Evolutionary conservation across 768 basidiomycete genomes (phyloP), one percentile per base, ranked within the genome.

Genomic region (Trametes cinnabarina): DNA sequence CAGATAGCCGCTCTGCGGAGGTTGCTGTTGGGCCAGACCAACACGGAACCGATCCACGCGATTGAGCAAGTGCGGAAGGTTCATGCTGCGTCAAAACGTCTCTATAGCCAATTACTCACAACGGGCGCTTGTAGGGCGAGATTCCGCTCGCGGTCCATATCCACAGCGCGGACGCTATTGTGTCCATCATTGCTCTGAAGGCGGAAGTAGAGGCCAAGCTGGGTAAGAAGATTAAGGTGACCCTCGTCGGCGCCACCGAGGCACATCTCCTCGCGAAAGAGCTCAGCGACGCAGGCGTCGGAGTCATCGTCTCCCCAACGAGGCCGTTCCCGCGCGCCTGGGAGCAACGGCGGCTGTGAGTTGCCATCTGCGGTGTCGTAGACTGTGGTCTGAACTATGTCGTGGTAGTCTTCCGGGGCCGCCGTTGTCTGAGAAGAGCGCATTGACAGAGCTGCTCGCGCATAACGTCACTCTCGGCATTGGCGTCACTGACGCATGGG

Each of bases 381-480:
- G 7, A 39, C 11, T 35, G n/a, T 28, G 10, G 15, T 4, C 15
- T 41, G 44, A 4, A 28, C n/a, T 19, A 1, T 9, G 52, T 2
- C 25, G 0, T 14, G 50, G 2, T 22, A 84, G 88, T 65, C 69
- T 85, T 48, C 86, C 90, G 23, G 91, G 92, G 1, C 87, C 87
- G 3, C 92, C 92, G 4, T 69, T 92, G 12, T 82, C 88, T 8
- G 75, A 79, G 72, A 62, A 82, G 42, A 88, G 77, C 51, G 77
- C 84, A 0, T 73, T 93, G 40, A 75, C 81, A 22, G 77, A 77
- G 50, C 80, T 98, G 20, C 68, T 87, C 17, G 75, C 76, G 3
- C 81, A 89, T 42, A 86, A 85, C 25, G 89, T 97, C 15, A 83
- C 82, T 5, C 85, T 92, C 30, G 90, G 83, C 8, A 67, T 92